phyloP scores from a whole-genome alignment of 768 basidiomycete genomes.

The Phylloporus rhodoxanthus region DNA sequence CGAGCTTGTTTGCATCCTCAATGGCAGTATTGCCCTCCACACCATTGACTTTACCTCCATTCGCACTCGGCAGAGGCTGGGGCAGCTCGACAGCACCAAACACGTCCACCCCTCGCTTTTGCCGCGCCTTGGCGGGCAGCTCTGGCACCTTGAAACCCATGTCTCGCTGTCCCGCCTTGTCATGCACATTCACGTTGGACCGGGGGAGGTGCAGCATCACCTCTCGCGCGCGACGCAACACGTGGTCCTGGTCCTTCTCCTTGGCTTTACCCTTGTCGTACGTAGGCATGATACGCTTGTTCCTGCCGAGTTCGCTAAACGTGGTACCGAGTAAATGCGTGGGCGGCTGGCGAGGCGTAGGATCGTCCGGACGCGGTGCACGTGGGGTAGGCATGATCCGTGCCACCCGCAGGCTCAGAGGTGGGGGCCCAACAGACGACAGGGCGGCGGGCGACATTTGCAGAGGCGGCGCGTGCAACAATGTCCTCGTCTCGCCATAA shows the following conservation, averaged over 20 bases:
- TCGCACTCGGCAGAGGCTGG: not conserved
- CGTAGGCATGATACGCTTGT: conserved; percentile 20
- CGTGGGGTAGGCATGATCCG: conserved; percentile 45
- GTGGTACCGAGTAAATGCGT: conserved; percentile 17
- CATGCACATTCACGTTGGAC: conserved; percentile 11
- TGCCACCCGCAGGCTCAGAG: conserved; percentile 44
- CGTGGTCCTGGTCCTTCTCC: conserved; percentile 22
- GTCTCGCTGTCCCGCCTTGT: not conserved
- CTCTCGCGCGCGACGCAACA: conserved; percentile 31
- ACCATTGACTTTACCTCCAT: conserved; percentile 30
- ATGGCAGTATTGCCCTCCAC: conserved; percentile 21
- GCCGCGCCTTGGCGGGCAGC: conserved; percentile 31
- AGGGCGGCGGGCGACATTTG: conserved; percentile 8
- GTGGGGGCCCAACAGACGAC: conserved; percentile 22
- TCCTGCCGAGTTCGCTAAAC: conserved; percentile 15
- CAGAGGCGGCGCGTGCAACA: conserved; percentile 6
- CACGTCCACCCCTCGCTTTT: conserved; percentile 21
- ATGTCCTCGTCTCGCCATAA: conserved; percentile 34
- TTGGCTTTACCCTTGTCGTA: conserved; percentile 14
- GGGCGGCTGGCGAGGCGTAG: conserved; percentile 68
- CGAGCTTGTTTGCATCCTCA: conserved; percentile 60
- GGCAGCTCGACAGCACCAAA: conserved; percentile 24
- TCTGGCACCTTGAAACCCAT: conserved; percentile 44
- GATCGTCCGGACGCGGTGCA: conserved; percentile 67
- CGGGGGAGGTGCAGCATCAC: conserved; percentile 37